Percentiles rank a stretch among this genome's conserved stretches.
Evolutionary conservation across 345 rosid species (phyloP).

Genomic region (Salix suchowensis): DNA sequence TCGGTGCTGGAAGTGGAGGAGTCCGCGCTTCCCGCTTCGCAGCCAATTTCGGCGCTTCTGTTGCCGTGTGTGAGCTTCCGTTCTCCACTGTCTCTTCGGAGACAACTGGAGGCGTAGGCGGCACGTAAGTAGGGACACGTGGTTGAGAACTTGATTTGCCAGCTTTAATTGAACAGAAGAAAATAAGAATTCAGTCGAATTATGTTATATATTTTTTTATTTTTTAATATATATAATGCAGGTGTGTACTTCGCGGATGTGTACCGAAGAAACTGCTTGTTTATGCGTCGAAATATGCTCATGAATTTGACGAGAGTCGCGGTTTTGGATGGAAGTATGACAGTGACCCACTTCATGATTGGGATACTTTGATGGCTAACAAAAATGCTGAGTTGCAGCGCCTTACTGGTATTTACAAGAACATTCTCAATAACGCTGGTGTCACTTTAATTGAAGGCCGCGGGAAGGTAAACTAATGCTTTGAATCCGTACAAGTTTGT

Average conservation of each 20-base stretch:
- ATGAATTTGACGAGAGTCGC: constrained; percentile 86
- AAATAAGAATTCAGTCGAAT: neutral
- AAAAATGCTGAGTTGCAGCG: constrained; percentile 92
- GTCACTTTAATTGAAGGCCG: constrained; percentile 87
- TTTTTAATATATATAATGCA: constrained; percentile 11
- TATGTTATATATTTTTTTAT: neutral
- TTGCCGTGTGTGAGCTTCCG: constrained; percentile 94
- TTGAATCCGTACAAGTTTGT: neutral
- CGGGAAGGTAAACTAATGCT: constrained; percentile 63
- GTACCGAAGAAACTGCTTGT: constrained; percentile 95
- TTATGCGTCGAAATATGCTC: constrained; percentile 75
- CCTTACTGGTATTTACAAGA: constrained; percentile 82
- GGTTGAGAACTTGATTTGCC: neutral
- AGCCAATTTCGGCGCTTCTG: constrained; percentile 77
- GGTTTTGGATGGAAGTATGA: constrained; percentile 92
- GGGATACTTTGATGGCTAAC: constrained; percentile 89
- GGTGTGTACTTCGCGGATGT: constrained; percentile 96
- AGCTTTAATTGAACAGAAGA: too few relatives aligned
- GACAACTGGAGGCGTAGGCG: constrained; percentile 88
- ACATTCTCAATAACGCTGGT: constrained; percentile 57
- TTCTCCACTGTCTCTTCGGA: constrained; percentile 88
- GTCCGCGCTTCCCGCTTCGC: constrained; percentile 96
- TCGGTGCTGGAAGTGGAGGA: constrained; percentile 96
- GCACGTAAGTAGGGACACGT: constrained; percentile 58
- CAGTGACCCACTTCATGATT: constrained; percentile 75